Percentiles rank a stretch among this genome's conserved stretches.
These are phyloP conservation scores for Coelastrella sp. DNA, from an alignment of 139 green algal species.

Conservation along the genomic window DNA sequence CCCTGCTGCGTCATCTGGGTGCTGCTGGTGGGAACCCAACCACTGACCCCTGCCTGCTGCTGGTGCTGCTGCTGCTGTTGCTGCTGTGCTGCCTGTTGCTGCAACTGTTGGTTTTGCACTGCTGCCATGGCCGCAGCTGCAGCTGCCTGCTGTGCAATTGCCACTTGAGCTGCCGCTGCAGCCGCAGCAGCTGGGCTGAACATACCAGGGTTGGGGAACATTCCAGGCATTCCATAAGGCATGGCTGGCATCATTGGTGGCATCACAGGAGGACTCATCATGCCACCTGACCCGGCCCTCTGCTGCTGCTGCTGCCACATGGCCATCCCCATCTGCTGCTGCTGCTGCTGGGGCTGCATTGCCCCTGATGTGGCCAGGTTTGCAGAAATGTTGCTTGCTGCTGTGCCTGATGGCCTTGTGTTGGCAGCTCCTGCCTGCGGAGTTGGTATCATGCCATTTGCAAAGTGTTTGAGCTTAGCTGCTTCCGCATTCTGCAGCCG, in stretches of 20 bases:
- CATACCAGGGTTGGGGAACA: conserved; percentile 3
- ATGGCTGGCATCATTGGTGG: neutral
- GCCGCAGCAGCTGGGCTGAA: neutral
- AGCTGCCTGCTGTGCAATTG: neutral
- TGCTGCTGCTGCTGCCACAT: conserved; percentile 31
- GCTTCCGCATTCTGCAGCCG: conserved; percentile 5
- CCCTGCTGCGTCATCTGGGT: neutral
- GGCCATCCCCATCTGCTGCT: neutral
- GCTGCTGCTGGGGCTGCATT: neutral
- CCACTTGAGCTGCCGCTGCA: conserved; percentile 4
- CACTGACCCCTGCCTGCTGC: neutral
- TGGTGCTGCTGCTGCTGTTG: conserved; percentile 10
- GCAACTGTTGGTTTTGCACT: conserved; percentile 9
- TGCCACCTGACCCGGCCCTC: conserved; percentile 6
- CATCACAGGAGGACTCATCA: conserved; percentile 4
- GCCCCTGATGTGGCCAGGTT: neutral
- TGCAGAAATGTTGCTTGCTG: neutral
- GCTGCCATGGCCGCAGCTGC: conserved; percentile 7
- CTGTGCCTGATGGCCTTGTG: neutral
- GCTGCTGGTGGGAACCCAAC: neutral
- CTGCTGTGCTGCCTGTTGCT: conserved; percentile 13
- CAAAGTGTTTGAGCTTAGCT: neutral
- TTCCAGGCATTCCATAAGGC: neutral
- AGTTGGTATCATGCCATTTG: conserved; percentile 18
- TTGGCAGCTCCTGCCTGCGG: neutral